Conservation (phyloP, 441 rosid species). For the Gossypium davidsonii region DNA sequence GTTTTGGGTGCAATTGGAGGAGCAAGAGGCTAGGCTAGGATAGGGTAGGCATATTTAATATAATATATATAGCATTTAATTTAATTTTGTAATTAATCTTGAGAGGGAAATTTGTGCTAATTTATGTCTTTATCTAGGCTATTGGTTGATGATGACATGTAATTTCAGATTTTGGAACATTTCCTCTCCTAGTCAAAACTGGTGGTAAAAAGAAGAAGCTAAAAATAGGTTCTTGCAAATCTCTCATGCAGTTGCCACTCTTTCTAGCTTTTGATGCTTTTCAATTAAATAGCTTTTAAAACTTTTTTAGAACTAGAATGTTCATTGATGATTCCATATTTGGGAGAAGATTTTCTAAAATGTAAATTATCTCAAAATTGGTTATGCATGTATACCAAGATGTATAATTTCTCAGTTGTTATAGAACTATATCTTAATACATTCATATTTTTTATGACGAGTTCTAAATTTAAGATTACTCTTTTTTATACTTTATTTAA, state of each 20-base stretch:
- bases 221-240: background rate
- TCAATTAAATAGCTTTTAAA: too few species aligned
- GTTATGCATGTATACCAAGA: too few species aligned
- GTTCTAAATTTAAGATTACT: too few species aligned
- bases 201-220: background rate
- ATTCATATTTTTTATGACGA: too few species aligned
- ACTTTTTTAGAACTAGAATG: too few species aligned
- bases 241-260: background rate
- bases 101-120: background rate
- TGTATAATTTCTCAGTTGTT: too few species aligned
- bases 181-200: background rate
- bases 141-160: background rate
- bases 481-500: too few species aligned
- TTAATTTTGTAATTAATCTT: background rate
- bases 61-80: background rate
- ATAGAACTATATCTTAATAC: too few species aligned
- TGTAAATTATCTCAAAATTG: too few species aligned
- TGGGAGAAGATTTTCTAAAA: too few species aligned
- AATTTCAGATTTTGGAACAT: background rate
- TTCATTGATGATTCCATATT: too few species aligned
- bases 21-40: background rate
- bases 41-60: background rate
- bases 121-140: background rate
- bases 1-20: constrained; percentile 2
- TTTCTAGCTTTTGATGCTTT: too few species aligned